Percentiles rank a stretch among this genome's conserved stretches.
These are phyloP conservation scores for Fraxinus xanthoxyloides DNA, from an alignment of 305 asterid genomes.

Conservation along the genomic window DNA sequence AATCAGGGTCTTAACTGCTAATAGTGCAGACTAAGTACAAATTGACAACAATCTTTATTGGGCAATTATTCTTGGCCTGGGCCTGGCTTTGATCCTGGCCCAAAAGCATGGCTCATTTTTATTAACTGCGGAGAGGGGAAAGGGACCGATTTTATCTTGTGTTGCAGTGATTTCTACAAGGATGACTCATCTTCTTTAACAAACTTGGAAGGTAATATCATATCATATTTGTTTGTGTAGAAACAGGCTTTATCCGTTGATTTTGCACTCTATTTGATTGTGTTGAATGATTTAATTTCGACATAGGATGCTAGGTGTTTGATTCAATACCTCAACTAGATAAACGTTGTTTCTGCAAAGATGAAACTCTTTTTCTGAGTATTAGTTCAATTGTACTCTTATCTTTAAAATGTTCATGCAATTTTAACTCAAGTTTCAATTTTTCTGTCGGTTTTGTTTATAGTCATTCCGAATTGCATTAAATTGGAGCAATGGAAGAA, in stretches of 20 bases:
- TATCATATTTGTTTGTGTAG: not conserved
- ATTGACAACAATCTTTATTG: not conserved
- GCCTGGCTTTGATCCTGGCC: too few species aligned
- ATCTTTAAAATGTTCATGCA: not conserved
- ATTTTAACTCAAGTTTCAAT: not conserved
- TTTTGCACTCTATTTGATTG: not conserved
- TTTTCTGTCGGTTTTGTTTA: not conserved
- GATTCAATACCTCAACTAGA: not conserved
- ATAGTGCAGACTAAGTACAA: not conserved
- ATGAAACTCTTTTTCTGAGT: not conserved
- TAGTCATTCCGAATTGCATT: conserved; percentile 14
- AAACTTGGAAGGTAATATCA: not conserved
- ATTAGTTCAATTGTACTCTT: not conserved
- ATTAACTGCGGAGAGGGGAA: not conserved
- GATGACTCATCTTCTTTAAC: not conserved
- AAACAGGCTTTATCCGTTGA: not conserved
- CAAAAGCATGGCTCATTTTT: too few species aligned
- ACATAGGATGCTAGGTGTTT: not conserved
- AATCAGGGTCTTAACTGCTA: not conserved
- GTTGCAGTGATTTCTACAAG: not conserved
- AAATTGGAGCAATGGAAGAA: conserved; percentile 41
- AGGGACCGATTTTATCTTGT: not conserved
- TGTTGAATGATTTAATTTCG: not conserved
- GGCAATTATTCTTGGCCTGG: too few species aligned
- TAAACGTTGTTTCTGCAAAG: not conserved